Conservation (phyloP, 2,329 filamentous ascomycete genomes). For the Lasiodiplodia citricola region DNA sequence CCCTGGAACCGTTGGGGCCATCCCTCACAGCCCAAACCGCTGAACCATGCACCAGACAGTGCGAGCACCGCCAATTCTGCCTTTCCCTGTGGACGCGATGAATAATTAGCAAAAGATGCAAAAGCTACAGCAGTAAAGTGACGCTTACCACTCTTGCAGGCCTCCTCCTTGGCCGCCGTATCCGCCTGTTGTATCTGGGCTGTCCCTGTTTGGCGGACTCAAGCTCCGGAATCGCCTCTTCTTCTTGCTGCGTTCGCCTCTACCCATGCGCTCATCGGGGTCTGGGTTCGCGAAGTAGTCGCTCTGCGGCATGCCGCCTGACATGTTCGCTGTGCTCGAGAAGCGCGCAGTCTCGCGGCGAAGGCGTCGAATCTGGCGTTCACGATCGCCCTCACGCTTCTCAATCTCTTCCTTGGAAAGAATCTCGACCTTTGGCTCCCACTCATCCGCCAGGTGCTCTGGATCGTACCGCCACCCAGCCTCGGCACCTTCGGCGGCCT, state of each 20-base stretch:
- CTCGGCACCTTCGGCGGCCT: slow-evolving; percentile 79
- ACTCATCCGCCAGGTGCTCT: slow-evolving; percentile 72
- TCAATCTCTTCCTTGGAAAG: slow-evolving; percentile 97
- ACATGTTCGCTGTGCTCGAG: slow-evolving; percentile 82
- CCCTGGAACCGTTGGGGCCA: slow-evolving; percentile 81
- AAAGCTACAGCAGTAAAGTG: background rate
- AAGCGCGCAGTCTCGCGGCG: slow-evolving; percentile 92
- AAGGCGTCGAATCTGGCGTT: slow-evolving; percentile 84
- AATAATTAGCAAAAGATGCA: slow-evolving; percentile 7
- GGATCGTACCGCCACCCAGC: slow-evolving; percentile 96
- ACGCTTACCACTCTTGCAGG: slow-evolving; percentile 49
- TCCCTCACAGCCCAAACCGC: slow-evolving; percentile 95
- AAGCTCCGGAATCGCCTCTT: slow-evolving; percentile 90
- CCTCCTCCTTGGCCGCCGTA: slow-evolving; percentile 72
- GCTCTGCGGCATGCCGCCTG: slow-evolving; percentile 70
- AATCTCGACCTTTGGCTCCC: slow-evolving; percentile 59
- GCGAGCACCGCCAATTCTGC: slow-evolving; percentile 81
- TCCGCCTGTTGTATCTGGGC: slow-evolving; percentile 71
- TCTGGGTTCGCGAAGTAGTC: slow-evolving; percentile 65
- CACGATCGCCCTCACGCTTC: slow-evolving; percentile 91
- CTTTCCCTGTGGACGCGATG: slow-evolving; percentile 63
- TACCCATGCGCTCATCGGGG: slow-evolving; percentile 81
- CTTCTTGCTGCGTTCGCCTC: slow-evolving; percentile 93
- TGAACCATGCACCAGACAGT: slow-evolving; percentile 86
- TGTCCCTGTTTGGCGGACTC: slow-evolving; percentile 81